Evolutionary conservation across 2,329 filamentous ascomycete genomes (phyloP).

Genomic region (Penicillium brasilianum): DNA sequence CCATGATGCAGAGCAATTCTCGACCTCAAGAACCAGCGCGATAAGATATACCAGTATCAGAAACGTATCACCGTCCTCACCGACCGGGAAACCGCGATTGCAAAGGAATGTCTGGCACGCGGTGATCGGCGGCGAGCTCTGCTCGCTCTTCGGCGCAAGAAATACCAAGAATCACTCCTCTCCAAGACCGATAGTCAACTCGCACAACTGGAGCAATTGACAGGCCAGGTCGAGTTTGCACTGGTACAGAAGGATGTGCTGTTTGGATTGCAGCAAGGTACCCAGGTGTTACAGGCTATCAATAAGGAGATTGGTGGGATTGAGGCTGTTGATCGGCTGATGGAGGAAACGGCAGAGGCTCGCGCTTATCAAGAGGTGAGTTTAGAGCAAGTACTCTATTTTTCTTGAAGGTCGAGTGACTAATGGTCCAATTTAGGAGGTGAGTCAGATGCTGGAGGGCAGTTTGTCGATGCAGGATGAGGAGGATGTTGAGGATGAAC

Average conservation of each 20-base stretch:
- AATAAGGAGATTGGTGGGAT: conserved; percentile 95
- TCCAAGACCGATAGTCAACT: conserved; percentile 90
- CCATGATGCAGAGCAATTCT: conserved; percentile 79
- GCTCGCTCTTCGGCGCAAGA: conserved; percentile 88
- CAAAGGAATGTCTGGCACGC: conserved; percentile 77
- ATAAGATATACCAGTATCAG: conserved; percentile 96
- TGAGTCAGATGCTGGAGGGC: conserved; percentile 87
- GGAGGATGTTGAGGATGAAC: conserved; percentile 95
- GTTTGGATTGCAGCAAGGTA: conserved; percentile 90
- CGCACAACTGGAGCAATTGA: conserved; percentile 89
- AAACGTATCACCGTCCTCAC: conserved; percentile 86
- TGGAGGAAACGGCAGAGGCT: conserved; percentile 90
- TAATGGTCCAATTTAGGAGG: conserved; percentile 67
- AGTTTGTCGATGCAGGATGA: conserved; percentile 94
- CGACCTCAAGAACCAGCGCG: conserved; percentile 95
- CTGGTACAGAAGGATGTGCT: conserved; percentile 96
- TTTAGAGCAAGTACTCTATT: conserved; percentile 16
- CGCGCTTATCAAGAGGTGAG: conserved; percentile 85
- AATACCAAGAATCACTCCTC: conserved; percentile 91
- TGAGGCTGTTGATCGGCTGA: conserved; percentile 90
- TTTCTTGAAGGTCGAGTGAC: neutral
- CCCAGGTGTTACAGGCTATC: conserved; percentile 85
- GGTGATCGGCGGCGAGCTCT: conserved; percentile 83
- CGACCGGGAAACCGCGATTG: conserved; percentile 83
- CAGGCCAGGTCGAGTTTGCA: conserved; percentile 89